These are phyloP conservation scores for Lentinus tigrinus DNA, from an alignment of 768 basidiomycete genomes.

Conservation along the genomic window DNA sequence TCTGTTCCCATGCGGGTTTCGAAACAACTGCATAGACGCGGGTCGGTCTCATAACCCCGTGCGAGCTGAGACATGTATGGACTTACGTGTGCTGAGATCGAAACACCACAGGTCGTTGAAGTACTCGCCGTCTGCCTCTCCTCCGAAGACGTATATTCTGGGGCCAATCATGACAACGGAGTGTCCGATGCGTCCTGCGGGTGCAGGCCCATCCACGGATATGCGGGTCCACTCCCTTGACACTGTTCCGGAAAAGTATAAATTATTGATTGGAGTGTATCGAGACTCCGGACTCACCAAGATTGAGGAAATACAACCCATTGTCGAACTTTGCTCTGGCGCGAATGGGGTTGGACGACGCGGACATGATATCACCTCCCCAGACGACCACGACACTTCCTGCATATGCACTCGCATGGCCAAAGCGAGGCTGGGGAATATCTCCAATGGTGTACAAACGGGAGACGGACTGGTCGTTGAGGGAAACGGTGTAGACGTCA, in stretches of 20 bases:
- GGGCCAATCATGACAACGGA: constrained; percentile 86
- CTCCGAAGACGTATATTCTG: constrained; percentile 90
- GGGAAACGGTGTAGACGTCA: constrained; percentile 84
- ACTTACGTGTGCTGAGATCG: constrained; percentile 86
- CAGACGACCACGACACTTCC: constrained; percentile 92
- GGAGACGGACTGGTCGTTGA: constrained; percentile 70
- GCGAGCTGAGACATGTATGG: background rate
- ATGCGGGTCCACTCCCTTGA: constrained; percentile 92
- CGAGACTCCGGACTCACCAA: constrained; percentile 57
- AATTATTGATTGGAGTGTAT: background rate
- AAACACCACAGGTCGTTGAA: constrained; percentile 93
- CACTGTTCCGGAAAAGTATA: constrained; percentile 41
- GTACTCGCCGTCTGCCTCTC: constrained; percentile 88
- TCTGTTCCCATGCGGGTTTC: constrained; percentile 76
- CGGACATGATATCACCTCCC: constrained; percentile 92
- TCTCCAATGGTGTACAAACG: constrained; percentile 83
- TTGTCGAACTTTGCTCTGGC: constrained; percentile 74
- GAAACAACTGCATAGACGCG: constrained; percentile 58
- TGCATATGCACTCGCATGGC: constrained; percentile 89
- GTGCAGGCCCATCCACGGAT: constrained; percentile 66
- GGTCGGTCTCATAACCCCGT: background rate
- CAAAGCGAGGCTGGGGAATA: constrained; percentile 80
- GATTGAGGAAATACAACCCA: constrained; percentile 85
- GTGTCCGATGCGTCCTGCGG: constrained; percentile 89
- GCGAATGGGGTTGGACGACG: constrained; percentile 51